These are phyloP conservation scores for Aurinia saxatilis DNA, from an alignment of 345 rosid genomes.

Conservation along the genomic window DNA sequence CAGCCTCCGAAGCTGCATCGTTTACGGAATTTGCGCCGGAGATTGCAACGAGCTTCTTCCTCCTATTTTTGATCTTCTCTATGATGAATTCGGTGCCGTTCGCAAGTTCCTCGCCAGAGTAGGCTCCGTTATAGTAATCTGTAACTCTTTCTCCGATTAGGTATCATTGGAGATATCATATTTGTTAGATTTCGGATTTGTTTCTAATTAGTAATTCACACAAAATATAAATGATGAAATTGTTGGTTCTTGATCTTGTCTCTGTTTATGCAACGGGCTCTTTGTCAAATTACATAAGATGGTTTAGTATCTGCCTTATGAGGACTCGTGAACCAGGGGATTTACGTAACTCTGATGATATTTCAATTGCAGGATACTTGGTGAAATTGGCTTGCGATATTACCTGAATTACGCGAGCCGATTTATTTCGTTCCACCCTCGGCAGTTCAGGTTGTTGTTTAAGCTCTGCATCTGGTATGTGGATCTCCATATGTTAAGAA, in stretches of 20 bases:
- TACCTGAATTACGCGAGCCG: slow-evolving; percentile 64
- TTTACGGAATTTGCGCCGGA: slow-evolving; percentile 48
- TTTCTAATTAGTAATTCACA: no score
- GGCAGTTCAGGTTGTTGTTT: slow-evolving; percentile 55
- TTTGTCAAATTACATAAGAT: no score
- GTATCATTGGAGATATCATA: no score
- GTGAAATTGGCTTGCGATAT: slow-evolving; percentile 72
- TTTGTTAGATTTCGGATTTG: no score
- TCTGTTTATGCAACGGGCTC: no score
- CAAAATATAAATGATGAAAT: no score
- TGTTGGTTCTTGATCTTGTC: no score
- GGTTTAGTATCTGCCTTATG: no score
- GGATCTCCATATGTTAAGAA: background rate
- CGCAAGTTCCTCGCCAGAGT: slow-evolving; percentile 79
- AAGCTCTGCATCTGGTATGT: slow-evolving; percentile 4
- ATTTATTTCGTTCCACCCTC: slow-evolving; percentile 58
- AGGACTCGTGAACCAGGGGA: no score
- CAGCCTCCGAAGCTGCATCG: slow-evolving; percentile 59
- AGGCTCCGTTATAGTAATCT: slow-evolving; percentile 22
- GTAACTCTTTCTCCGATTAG: no score
- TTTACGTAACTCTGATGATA: no score
- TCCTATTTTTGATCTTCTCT: slow-evolving; percentile 58
- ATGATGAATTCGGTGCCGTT: slow-evolving; percentile 59
- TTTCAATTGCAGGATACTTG: slow-evolving; percentile 56
- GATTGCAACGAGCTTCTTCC: slow-evolving; percentile 61